phyloP scores from a whole-genome alignment of 495 filamentous ascomycete genomes.

The Hypoxylon crocopeplum region DNA sequence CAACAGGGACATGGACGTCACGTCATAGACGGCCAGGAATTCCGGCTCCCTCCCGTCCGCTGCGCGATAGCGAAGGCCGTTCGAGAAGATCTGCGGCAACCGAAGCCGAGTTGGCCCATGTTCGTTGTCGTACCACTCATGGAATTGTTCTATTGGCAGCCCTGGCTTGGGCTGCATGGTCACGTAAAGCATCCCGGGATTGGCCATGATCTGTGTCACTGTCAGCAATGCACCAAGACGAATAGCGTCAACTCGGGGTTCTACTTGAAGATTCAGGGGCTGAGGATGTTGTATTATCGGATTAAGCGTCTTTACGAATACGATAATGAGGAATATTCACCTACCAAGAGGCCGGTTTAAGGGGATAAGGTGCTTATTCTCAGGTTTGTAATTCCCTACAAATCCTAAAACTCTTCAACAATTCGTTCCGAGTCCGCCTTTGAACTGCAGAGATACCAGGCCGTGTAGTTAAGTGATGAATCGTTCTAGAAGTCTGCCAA shows the following conservation, averaged over 20 bases:
- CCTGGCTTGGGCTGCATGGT: conserved; percentile 75
- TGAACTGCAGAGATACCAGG: background rate
- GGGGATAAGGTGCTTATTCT: background rate
- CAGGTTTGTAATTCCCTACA: too few relatives aligned
- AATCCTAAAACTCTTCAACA: too few relatives aligned
- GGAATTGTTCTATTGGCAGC: conserved; percentile 72
- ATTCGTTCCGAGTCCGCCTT: background rate
- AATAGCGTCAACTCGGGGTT: background rate
- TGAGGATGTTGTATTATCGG: too few relatives aligned
- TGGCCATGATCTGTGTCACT: conserved; percentile 33
- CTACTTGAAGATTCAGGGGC: too few relatives aligned
- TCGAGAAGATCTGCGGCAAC: conserved; percentile 69
- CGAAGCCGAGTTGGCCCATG: conserved; percentile 80
- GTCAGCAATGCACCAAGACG: background rate
- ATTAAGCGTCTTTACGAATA: background rate
- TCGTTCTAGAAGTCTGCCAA: conserved; percentile 21
- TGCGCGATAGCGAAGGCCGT: conserved; percentile 79
- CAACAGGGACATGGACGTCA: conserved; percentile 73
- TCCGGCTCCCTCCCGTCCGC: conserved; percentile 65
- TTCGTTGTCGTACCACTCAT: conserved; percentile 92
- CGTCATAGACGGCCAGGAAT: conserved; percentile 82
- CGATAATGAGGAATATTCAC: background rate
- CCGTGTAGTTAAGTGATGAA: conserved; percentile 10
- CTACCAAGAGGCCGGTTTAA: background rate
- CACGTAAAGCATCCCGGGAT: conserved; percentile 74